A percentile compares a stretch with the other conserved stretches of the same genome.
Evolutionary conservation across 768 basidiomycete species (phyloP).

Genomic region (Podaxis sp.): DNA sequence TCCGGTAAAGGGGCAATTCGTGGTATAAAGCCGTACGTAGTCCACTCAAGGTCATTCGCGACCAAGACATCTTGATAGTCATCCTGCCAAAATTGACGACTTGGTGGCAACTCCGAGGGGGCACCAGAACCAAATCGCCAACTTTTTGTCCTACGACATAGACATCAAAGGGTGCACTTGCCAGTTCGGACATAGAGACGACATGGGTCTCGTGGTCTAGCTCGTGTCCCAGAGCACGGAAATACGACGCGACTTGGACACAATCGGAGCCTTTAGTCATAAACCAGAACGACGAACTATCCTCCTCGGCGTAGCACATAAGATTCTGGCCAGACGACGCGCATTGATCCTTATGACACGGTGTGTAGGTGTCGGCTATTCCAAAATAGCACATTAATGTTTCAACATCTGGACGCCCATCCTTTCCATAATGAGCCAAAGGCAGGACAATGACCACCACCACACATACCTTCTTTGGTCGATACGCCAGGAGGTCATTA

Average conservation of each 20-base stretch:
- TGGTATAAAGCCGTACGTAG: slow-evolving; percentile 60
- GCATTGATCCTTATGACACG: slow-evolving; percentile 84
- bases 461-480: slow-evolving; percentile 50
- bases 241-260: slow-evolving; percentile 54
- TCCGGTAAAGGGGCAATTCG: slow-evolving; percentile 77
- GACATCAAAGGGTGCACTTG: slow-evolving; percentile 63
- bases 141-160: slow-evolving; percentile 72
- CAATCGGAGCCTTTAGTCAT: slow-evolving; percentile 71
- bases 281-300: slow-evolving; percentile 82
- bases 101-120: slow-evolving; percentile 80
- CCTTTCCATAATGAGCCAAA: not conserved
- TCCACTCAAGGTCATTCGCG: slow-evolving; percentile 73
- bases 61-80: slow-evolving; percentile 85
- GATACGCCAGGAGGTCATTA: slow-evolving; percentile 58
- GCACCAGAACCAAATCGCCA: slow-evolving; percentile 81
- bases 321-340: slow-evolving; percentile 84
- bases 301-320: slow-evolving; percentile 78
- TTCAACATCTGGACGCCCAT: slow-evolving; percentile 44
- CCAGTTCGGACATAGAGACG: slow-evolving; percentile 61
- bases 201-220: slow-evolving; percentile 76
- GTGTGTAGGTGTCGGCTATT: slow-evolving; percentile 79
- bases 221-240: slow-evolving; percentile 53
- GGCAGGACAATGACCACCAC: no score
- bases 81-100: slow-evolving; percentile 81
- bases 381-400: slow-evolving; percentile 88